Evolutionary conservation across 306 rosid genomes (phyloP).

Genomic region (Quercus berberidifolia): DNA sequence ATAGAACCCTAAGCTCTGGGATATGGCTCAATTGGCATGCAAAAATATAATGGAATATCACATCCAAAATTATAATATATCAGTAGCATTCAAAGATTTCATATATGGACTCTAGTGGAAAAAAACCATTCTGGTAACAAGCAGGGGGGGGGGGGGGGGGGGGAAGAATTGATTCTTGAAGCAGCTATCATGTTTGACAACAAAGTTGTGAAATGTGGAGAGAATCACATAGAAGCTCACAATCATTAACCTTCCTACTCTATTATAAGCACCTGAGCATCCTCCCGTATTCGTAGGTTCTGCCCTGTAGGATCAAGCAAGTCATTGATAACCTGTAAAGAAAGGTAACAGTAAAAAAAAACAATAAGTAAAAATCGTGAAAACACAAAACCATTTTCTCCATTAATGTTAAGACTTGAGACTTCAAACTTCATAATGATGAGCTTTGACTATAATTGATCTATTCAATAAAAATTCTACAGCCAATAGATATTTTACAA

Average conservation of each 20-base stretch:
- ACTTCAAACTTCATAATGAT: background rate
- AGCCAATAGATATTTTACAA: background rate
- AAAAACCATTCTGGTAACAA: background rate
- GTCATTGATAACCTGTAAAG: constrained; percentile 76
- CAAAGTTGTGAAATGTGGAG: background rate
- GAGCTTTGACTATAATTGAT: background rate
- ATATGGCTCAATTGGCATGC: background rate
- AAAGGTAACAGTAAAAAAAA: background rate
- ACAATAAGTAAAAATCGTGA: background rate
- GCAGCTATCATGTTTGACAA: background rate
- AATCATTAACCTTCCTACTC: constrained; percentile 11
- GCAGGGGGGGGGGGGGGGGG: too few relatives aligned
- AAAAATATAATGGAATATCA: background rate
- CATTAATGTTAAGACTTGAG: background rate
- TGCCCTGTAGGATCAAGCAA: constrained; percentile 81
- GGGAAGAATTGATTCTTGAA: background rate
- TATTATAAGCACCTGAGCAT: constrained; percentile 63
- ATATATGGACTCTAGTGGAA: background rate
- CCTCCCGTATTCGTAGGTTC: constrained; percentile 82
- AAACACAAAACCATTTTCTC: background rate
- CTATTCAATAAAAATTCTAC: background rate
- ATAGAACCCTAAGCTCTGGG: background rate
- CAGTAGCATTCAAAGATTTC: background rate
- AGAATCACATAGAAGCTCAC: constrained; percentile 1
- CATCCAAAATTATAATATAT: background rate